phyloP scores from a whole-genome alignment of 2,329 filamentous ascomycete species.

The Monosporascus ibericus region DNA sequence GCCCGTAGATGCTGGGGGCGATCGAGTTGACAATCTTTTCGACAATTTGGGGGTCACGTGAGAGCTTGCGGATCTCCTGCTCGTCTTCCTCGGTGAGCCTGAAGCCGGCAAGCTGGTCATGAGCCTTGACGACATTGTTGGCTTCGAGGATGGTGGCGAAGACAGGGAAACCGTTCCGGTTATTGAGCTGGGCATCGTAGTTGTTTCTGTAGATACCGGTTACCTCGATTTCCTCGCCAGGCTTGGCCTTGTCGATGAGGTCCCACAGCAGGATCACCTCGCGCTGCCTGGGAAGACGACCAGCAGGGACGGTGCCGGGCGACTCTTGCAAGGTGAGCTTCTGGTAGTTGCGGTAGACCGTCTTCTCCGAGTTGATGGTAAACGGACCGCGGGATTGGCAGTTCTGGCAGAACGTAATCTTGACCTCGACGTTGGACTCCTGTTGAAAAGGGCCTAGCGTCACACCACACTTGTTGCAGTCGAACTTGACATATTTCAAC shows the following conservation, averaged over 20 bases:
- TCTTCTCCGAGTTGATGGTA: constrained; percentile 93
- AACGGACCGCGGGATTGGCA: constrained; percentile 95
- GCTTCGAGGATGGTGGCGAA: constrained; percentile 97
- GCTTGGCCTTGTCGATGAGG: constrained; percentile 92
- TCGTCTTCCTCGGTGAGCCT: constrained; percentile 93
- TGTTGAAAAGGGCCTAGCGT: constrained; percentile 96
- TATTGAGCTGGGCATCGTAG: constrained; percentile 95
- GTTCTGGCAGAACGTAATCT: constrained; percentile 91
- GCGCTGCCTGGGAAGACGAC: constrained; percentile 84
- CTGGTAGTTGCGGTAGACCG: constrained; percentile 97
- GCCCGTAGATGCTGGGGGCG: constrained; percentile 94
- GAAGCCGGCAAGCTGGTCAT: constrained; percentile 96
- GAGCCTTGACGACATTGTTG: constrained; percentile 93
- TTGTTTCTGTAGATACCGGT: constrained; percentile 97
- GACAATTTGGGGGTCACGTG: constrained; percentile 82
- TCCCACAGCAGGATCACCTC: constrained; percentile 97
- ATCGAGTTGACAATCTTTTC: constrained; percentile 92
- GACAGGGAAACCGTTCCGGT: constrained; percentile 96
- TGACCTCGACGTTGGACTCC: constrained; percentile 93
- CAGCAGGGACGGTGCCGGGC: constrained; percentile 91
- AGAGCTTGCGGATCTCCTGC: constrained; percentile 79
- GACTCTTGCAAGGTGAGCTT: constrained; percentile 96
- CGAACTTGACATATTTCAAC: constrained; percentile 97
- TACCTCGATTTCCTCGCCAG: constrained; percentile 94
- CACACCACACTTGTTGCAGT: constrained; percentile 87